Base-by-base conservation (phyloP, 1,284 basidiomycete species). In the Leccinum fallax region DNA sequence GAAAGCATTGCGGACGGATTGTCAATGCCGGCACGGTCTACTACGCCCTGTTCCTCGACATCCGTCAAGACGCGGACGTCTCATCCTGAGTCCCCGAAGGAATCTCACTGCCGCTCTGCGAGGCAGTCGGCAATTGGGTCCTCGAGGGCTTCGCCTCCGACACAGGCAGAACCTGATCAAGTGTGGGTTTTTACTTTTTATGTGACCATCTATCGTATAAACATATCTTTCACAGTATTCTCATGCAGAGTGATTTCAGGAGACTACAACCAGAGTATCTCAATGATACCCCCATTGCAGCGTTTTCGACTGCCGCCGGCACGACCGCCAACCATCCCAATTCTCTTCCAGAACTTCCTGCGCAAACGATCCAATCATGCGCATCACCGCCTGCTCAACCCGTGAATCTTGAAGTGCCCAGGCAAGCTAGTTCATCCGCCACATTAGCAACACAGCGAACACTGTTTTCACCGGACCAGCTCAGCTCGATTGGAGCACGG, bases 201-300 rank as follows among this genome's bases (percentile, higher is more conserved):
- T n/a, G 1, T 34, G n/a, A 46, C 43, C 11, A 32, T 57, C 26
- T 21, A 7, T 57, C 55, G 58, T 15, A 55, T 21, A 36, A 28
- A 36, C 26, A 36, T 46, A 49, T 49, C 34, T 48, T 32, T 32
- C 54, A 36, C 62, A 94, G 93, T 7, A 83, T 94, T 38, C 79
- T 96, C 70, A 94, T 87, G 15, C 82, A 83, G 46, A 88, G 86
- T 16, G 95, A 97, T 69, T 73, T 89, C 24, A 81, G 80, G 59
- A 87, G 95, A 9, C 76, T 97, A 28, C 77, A 85, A 53, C 88
- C 88, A 1, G 92, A 96, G 72, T 98, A 90, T 72, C 80, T 99
- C 53, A 99, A 99, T 74, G 97, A 99, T 77, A 96, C 92, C 0
- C 78, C 98, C 26, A 94, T 99, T 53, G 97, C 36, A 38, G 36